Evolutionary conservation across 2,329 filamentous ascomycete genomes (phyloP).

Genomic region (Fusarium agapanthi): DNA sequence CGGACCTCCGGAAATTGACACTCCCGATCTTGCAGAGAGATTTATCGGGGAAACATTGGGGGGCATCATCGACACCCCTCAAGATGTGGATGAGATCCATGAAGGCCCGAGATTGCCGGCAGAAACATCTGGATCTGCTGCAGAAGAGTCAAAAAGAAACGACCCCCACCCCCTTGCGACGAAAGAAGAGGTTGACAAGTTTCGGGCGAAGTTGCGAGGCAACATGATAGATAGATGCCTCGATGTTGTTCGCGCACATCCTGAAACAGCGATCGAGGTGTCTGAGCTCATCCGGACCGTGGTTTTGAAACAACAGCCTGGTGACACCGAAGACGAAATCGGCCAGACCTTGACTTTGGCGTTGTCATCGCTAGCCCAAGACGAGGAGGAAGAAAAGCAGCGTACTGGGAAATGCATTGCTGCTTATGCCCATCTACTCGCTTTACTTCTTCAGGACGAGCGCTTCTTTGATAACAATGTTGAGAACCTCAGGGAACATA

Average conservation of each 20-base stretch:
- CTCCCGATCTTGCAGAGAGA: slow-evolving; percentile 37
- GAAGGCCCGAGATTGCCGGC: slow-evolving; percentile 35
- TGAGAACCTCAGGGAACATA: slow-evolving; percentile 78
- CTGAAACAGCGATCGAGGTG: slow-evolving; percentile 88
- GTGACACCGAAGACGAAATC: slow-evolving; percentile 73
- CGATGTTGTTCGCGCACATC: slow-evolving; percentile 88
- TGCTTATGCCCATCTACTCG: slow-evolving; percentile 91
- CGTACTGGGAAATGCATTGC: slow-evolving; percentile 72
- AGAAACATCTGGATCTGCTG: slow-evolving; percentile 18
- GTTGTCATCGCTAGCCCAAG: slow-evolving; percentile 72
- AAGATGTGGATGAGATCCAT: slow-evolving; percentile 29
- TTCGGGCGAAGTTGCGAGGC: slow-evolving; percentile 75
- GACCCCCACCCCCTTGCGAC: slow-evolving; percentile 46
- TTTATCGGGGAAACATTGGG: slow-evolving; percentile 42
- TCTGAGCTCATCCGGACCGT: slow-evolving; percentile 85
- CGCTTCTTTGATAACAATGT: slow-evolving; percentile 82
- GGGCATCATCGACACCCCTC: slow-evolving; percentile 41
- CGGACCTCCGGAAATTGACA: slow-evolving; percentile 41
- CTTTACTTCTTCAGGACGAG: slow-evolving; percentile 84
- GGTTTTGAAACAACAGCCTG: slow-evolving; percentile 65
- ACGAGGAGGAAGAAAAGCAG: slow-evolving; percentile 73
- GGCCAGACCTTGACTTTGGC: slow-evolving; percentile 85
- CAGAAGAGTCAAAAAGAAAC: slow-evolving; percentile 26
- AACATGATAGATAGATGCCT: slow-evolving; percentile 89
- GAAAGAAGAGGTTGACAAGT: slow-evolving; percentile 81